Evolutionary conservation across 179 eudicot species (phyloP).

Genomic region (Silene noctiflora): DNA sequence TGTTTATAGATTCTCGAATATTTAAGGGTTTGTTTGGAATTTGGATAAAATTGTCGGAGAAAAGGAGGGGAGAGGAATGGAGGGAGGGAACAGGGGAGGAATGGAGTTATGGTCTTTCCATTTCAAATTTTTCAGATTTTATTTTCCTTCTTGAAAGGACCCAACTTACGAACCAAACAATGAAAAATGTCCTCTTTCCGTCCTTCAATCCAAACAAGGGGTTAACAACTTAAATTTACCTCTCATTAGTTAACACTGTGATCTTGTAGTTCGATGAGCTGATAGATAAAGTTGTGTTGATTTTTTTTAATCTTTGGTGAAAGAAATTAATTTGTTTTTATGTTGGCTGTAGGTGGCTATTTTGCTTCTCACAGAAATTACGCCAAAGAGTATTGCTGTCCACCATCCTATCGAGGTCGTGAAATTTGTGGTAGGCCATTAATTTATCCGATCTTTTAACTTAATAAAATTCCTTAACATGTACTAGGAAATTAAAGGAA

Average conservation of each 20-base stretch:
- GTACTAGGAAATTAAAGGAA: background rate
- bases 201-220: no score
- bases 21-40: background rate
- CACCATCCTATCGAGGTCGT: slow-evolving; percentile 94
- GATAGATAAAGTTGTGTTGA: background rate
- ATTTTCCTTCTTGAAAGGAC: no score
- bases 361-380: slow-evolving; percentile 96
- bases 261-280: background rate
- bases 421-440: slow-evolving; percentile 73
- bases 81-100: no score
- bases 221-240: background rate
- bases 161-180: no score
- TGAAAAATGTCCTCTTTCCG: no score
- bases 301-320: background rate
- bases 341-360: slow-evolving; percentile 64
- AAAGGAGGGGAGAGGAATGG: no score
- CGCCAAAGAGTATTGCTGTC: slow-evolving; percentile 98
- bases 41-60: no score
- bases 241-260: background rate
- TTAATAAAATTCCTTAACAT: background rate
- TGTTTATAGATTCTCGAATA: background rate
- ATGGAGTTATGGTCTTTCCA: background rate
- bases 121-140: background rate
- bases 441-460: background rate
- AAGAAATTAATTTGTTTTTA: background rate